Evolutionary conservation across 2,329 filamentous ascomycete genomes (phyloP).

Genomic region (Colletotrichum sp.): DNA sequence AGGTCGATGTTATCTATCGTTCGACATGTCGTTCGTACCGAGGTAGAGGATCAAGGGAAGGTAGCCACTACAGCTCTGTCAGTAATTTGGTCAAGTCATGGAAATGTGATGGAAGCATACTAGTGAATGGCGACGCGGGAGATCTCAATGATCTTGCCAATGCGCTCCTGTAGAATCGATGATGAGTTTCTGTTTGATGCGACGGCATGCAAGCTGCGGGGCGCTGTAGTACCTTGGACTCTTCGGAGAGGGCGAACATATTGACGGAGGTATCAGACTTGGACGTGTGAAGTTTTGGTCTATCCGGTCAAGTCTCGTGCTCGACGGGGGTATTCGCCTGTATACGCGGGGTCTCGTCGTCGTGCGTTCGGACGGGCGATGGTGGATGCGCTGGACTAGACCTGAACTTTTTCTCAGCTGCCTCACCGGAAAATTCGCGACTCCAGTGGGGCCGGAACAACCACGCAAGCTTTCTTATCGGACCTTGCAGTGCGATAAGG

Average conservation of each 20-base stretch:
- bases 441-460: slow-evolving; percentile 14
- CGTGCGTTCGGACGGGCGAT: slow-evolving; percentile 8
- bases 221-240: slow-evolving; percentile 78
- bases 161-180: slow-evolving; percentile 76
- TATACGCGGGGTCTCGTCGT: slow-evolving; percentile 14
- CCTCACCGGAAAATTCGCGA: slow-evolving; percentile 8
- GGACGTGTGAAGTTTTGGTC: neutral
- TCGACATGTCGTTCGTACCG: slow-evolving; percentile 58
- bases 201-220: neutral
- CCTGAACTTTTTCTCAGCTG: slow-evolving; percentile 18
- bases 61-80: slow-evolving; percentile 74
- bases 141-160: slow-evolving; percentile 94
- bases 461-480: slow-evolving; percentile 9
- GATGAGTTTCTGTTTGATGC: slow-evolving; percentile 2
- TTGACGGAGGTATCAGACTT: slow-evolving; percentile 29
- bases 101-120: slow-evolving; percentile 54
- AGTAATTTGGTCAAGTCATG: slow-evolving; percentile 26
- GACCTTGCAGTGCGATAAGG: neutral
- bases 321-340: neutral
- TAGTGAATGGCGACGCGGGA: slow-evolving; percentile 95
- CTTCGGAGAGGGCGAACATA: slow-evolving; percentile 82
- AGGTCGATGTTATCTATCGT: neutral
- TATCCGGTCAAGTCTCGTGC: neutral
- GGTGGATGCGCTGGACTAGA: slow-evolving; percentile 4
- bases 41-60: slow-evolving; percentile 96